Evolutionary conservation across 2,329 filamentous ascomycete genomes (phyloP), one percentile per base, ranked within the genome.

Genomic region (Fusarium clavum): DNA sequence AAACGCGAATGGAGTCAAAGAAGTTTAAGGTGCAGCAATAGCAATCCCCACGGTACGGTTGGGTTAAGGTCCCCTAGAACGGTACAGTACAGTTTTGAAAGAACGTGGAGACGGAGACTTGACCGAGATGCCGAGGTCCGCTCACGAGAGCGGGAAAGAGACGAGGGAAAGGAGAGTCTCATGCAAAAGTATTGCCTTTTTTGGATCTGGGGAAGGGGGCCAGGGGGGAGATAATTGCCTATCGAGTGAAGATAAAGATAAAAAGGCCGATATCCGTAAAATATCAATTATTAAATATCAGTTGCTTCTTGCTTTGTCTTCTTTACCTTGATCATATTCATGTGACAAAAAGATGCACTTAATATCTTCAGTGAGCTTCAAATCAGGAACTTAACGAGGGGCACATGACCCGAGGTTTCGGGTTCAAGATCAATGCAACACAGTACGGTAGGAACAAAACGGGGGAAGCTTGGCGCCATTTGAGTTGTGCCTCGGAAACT

Each of bases 41-140:
- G 49, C 49, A 52, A 52, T 52, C 49, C 49, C 49, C 49, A 52
- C 49, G 49, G 49, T 52, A 52, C 13, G 24, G 24, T 41, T 52
- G 32, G 32, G 32, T 41, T 22, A 29, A 40, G 13, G 41, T 65
- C 38, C 52, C 58, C 30, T 57, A 57, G 49, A 27, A 40, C 13
- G 18, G 49, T 52, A 52, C 49, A 52, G 49, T 52, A 52, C 24
- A 29, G 18, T 20, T 56, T 57, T 29, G 32, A 20, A 27, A 13
- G 64, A 51, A 59, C 45, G 67, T 73, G 72, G 73, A 73, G 69
- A 73, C 62, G 73, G 73, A 72, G 61, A 74, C 62, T 60, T 73
- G 73, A 62, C 73, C 73, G 73, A 75, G 60, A 77, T 77, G 72
- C 75, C 75, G 75, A 77, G 75, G 75, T 76, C 72, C 74, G 75